A percentile compares a stretch with the other conserved stretches of the same genome.
phyloP scores from a whole-genome alignment of 2,329 filamentous ascomycete genomes.

The Periconia macrospinosa region DNA sequence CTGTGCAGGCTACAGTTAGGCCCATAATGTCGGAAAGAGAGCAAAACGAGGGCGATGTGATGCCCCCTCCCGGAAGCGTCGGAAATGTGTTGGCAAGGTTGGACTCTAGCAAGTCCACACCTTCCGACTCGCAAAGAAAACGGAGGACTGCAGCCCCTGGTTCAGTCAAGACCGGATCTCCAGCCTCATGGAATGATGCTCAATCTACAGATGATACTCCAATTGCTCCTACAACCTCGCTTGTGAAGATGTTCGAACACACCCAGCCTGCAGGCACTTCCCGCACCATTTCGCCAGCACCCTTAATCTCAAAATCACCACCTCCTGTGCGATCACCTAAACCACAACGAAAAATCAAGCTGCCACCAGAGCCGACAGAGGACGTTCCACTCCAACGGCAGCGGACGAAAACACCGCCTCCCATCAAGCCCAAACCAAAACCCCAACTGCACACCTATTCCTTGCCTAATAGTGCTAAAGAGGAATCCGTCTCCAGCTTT shows the following conservation, averaged over 20 bases:
- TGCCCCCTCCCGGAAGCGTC: conserved; percentile 38
- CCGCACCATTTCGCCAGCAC: conserved; percentile 15
- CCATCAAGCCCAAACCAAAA: conserved; percentile 36
- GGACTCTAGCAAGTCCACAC: conserved; percentile 22
- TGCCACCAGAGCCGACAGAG: conserved; percentile 31
- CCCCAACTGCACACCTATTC: conserved; percentile 18
- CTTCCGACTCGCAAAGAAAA: conserved; percentile 15
- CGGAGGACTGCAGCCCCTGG: conserved; percentile 19
- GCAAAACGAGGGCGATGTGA: conserved; percentile 28
- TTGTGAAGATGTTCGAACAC: conserved; percentile 71
- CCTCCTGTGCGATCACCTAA: conserved; percentile 47
- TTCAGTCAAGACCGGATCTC: conserved; percentile 12
- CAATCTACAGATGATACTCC: conserved; percentile 58
- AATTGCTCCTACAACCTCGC: conserved; percentile 63
- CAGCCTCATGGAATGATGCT: conserved; percentile 7
- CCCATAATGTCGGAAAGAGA: conserved; percentile 24
- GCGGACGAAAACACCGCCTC: conserved; percentile 26
- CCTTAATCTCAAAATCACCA: conserved; percentile 23
- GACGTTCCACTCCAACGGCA: conserved; percentile 18
- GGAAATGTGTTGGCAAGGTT: conserved; percentile 35
- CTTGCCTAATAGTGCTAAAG: conserved; percentile 17
- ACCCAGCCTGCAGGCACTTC: conserved; percentile 33
- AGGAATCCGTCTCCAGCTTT: conserved; percentile 17
- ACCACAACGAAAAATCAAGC: conserved; percentile 37
- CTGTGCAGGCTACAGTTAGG: conserved; percentile 13